Evolutionary conservation across 176 grass and related monocot species (phyloP).

Genomic region (Musa itinerans): DNA sequence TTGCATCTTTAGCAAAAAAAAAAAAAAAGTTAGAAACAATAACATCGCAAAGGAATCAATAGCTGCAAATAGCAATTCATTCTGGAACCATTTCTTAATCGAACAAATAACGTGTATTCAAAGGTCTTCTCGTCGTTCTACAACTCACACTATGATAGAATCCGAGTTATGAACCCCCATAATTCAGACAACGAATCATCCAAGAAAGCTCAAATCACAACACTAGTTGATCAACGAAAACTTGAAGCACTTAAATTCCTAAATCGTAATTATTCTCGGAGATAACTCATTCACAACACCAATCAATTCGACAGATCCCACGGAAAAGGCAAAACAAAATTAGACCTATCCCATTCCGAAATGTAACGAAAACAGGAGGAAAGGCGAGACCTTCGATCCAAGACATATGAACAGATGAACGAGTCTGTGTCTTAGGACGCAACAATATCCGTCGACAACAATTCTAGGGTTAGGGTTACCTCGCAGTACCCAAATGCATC

Average conservation of each 20-base stretch:
- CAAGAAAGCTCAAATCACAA: not conserved
- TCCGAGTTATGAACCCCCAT: not conserved
- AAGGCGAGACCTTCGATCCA: too few species aligned
- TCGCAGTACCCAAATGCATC: not conserved
- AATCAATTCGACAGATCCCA: not conserved
- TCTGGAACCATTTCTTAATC: not conserved
- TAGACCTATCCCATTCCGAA: not conserved
- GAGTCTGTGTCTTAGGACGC: not conserved
- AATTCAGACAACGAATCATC: not conserved
- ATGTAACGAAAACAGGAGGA: not conserved
- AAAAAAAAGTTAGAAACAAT: not conserved
- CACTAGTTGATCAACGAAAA: not conserved
- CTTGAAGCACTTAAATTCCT: too few species aligned
- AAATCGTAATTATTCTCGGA: not conserved
- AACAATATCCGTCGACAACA: not conserved
- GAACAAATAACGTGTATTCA: not conserved
- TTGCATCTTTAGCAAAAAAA: too few species aligned
- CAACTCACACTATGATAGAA: not conserved
- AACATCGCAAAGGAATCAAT: not conserved
- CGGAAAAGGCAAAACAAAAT: too few species aligned
- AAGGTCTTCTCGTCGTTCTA: not conserved
- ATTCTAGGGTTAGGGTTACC: not conserved
- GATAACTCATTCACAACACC: not conserved
- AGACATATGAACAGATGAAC: not conserved
- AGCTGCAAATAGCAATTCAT: not conserved